Evolutionary conservation across 768 basidiomycete genomes (phyloP).

Genomic region (Boletus rubescentipes): DNA sequence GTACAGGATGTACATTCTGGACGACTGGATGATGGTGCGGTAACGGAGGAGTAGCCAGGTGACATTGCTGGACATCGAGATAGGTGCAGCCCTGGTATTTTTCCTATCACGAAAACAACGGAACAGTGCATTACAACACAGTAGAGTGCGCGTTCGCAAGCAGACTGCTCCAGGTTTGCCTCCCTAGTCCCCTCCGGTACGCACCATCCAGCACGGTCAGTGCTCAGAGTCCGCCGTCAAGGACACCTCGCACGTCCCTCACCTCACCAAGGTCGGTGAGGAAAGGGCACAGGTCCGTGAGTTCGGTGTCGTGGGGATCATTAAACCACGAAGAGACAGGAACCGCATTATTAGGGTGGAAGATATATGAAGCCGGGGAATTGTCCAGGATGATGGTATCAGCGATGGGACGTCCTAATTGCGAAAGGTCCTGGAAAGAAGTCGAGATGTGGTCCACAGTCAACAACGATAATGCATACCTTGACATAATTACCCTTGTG

Average conservation of each 20-base stretch:
- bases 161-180: slow-evolving; percentile 16
- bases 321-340: slow-evolving; percentile 99
- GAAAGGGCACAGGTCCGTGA: slow-evolving; percentile 95
- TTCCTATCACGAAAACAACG: slow-evolving; percentile 29
- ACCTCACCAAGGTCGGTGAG: slow-evolving; percentile 82
- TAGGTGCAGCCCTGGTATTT: slow-evolving; percentile 29
- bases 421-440: slow-evolving; percentile 85
- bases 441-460: neutral
- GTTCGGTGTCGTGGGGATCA: slow-evolving; percentile 96
- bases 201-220: slow-evolving; percentile 20
- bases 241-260: slow-evolving; percentile 87
- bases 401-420: slow-evolving; percentile 89
- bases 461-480: slow-evolving; percentile 45
- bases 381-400: slow-evolving; percentile 99
- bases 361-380: slow-evolving; percentile 98
- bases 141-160: slow-evolving; percentile 23
- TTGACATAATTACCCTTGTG: slow-evolving; percentile 99
- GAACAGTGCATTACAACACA: slow-evolving; percentile 31
- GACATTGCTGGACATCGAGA: slow-evolving; percentile 14
- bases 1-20: slow-evolving; percentile 25
- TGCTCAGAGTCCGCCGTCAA: slow-evolving; percentile 77
- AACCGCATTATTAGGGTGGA: slow-evolving; percentile 98
- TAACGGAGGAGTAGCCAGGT: neutral
- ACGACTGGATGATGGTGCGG: slow-evolving; percentile 7
- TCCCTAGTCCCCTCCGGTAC: slow-evolving; percentile 18